Conservation (phyloP, 2,329 filamentous ascomycete genomes). For the Arthrobotrys conoides region DNA sequence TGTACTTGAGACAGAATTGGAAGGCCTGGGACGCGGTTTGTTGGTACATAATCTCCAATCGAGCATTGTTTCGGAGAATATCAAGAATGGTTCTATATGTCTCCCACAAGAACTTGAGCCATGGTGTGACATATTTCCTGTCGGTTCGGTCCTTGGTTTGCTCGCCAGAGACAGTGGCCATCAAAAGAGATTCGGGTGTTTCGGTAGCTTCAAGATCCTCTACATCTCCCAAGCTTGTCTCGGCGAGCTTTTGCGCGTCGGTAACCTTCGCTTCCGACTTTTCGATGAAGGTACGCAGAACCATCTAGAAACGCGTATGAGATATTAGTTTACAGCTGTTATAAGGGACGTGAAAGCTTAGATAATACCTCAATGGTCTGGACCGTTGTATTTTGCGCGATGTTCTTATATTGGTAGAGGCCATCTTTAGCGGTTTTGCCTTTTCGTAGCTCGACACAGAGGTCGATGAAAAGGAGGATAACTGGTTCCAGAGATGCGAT, state of each 20-base stretch:
- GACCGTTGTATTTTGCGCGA: constrained; percentile 98
- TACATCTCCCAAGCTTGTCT: constrained; percentile 86
- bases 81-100: constrained; percentile 98
- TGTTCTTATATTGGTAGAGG: constrained; percentile 99
- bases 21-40: constrained; percentile 98
- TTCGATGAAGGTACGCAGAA: constrained; percentile 98
- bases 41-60: constrained; percentile 98
- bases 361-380: constrained; percentile 87
- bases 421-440: constrained; percentile 99
- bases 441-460: constrained; percentile 97
- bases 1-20: constrained; percentile 98
- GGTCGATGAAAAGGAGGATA: constrained; percentile 96
- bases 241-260: constrained; percentile 93
- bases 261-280: constrained; percentile 96
- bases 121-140: constrained; percentile 96
- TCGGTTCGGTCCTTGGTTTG: constrained; percentile 98
- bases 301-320: constrained; percentile 72
- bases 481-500: constrained; percentile 97
- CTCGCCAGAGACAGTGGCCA: constrained; percentile 97
- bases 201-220: constrained; percentile 97
- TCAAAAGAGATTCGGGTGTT: constrained; percentile 96
- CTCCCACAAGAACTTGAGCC: constrained; percentile 99
- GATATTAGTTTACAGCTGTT: neutral
- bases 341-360: neutral
- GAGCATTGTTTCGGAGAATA: constrained; percentile 98